phyloP scores from a whole-genome alignment of 2,329 filamentous ascomycete genomes.

The Xylaria sp. region DNA sequence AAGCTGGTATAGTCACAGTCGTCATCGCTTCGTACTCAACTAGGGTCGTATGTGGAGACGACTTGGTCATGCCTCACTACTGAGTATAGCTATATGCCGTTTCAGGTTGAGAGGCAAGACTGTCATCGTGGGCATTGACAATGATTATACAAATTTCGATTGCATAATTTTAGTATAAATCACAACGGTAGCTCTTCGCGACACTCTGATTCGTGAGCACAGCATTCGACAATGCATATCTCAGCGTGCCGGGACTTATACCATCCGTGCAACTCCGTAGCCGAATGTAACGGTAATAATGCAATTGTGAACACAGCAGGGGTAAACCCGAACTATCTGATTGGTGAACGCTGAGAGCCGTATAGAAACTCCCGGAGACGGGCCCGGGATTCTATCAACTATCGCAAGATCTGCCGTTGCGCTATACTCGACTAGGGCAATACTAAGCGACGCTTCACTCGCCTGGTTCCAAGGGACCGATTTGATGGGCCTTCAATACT shows the following conservation, averaged over 20 bases:
- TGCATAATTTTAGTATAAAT: slow-evolving; percentile 23
- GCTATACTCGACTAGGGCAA: slow-evolving; percentile 2
- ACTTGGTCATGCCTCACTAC: neutral
- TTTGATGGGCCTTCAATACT: slow-evolving; percentile 14
- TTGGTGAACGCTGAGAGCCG: slow-evolving; percentile 18
- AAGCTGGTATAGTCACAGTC: slow-evolving; percentile 20
- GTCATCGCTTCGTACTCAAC: slow-evolving; percentile 23
- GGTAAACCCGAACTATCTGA: slow-evolving; percentile 3
- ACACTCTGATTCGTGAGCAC: slow-evolving; percentile 10
- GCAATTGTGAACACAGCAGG: neutral
- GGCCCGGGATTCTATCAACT: neutral
- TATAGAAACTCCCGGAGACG: neutral
- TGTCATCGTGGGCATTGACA: neutral
- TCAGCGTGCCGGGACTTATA: slow-evolving; percentile 3
- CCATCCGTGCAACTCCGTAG: slow-evolving; percentile 11
- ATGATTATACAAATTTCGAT: neutral
- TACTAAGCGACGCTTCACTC: neutral
- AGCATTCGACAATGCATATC: neutral
- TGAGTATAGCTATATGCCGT: neutral
- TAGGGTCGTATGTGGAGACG: slow-evolving; percentile 15
- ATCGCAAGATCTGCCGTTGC: slow-evolving; percentile 9
- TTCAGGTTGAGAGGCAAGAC: neutral
- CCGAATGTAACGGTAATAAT: slow-evolving; percentile 2
- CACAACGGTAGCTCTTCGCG: neutral
- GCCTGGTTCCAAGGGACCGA: neutral